Percentiles rank a stretch among this genome's conserved stretches.
phyloP scores from a whole-genome alignment of 495 filamentous ascomycete genomes.

The Xylaria grammica region DNA sequence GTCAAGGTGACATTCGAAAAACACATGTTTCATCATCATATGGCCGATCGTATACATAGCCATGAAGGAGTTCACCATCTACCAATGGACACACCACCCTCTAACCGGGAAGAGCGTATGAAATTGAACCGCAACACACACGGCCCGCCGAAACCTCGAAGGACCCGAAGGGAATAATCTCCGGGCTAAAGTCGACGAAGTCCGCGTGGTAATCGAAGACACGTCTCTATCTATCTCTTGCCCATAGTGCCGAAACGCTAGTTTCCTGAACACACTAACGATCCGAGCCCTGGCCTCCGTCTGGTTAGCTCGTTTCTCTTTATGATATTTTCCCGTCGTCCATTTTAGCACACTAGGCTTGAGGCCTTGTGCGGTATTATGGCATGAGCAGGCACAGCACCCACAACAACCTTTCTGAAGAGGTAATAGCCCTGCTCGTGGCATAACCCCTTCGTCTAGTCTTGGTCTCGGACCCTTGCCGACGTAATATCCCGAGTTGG shows the following conservation, averaged over 20 bases:
- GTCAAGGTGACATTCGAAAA: too few relatives aligned
- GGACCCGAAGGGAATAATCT: neutral
- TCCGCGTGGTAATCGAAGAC: constrained; percentile 2
- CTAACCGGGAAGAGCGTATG: neutral
- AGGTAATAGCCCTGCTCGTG: neutral
- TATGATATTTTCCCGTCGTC: neutral
- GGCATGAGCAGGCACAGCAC: constrained; percentile 14
- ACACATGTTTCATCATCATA: neutral
- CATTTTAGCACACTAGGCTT: neutral
- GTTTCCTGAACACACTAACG: constrained; percentile 22
- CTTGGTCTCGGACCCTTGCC: neutral
- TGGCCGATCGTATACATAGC: neutral
- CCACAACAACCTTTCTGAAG: neutral
- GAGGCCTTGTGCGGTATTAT: neutral
- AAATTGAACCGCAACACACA: neutral
- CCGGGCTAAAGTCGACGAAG: constrained; percentile 9
- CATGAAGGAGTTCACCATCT: neutral
- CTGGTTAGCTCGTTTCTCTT: neutral
- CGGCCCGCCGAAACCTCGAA: too few relatives aligned
- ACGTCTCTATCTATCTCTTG: constrained; percentile 14
- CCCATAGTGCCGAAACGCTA: constrained; percentile 29
- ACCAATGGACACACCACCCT: neutral
- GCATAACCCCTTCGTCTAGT: neutral
- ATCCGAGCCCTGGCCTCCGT: constrained; percentile 1
- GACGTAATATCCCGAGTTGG: neutral